A percentile compares a stretch with the other conserved stretches of the same genome.
Conservation (phyloP, 306 rosid species). For the Spatholobus suberectus region DNA sequence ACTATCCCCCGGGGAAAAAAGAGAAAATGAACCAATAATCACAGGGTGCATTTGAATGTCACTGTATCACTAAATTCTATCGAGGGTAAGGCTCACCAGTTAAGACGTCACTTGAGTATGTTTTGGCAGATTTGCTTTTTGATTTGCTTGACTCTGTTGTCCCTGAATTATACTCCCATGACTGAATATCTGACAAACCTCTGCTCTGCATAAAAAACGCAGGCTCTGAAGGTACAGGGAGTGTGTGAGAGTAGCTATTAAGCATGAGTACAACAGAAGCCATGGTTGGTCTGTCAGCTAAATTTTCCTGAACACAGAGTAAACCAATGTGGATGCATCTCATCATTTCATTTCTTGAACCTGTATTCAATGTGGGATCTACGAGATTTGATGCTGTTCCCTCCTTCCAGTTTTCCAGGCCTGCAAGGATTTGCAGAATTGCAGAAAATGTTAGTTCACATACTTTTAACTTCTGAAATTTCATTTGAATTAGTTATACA, state of each 20-base stretch:
- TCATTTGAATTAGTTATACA: background rate
- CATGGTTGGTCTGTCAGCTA: constrained; percentile 57
- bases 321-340: constrained; percentile 66
- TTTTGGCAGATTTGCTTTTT: background rate
- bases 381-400: constrained; percentile 41
- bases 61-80: background rate
- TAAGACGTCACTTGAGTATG: constrained; percentile 12
- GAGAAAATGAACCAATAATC: background rate
- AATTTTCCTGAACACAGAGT: constrained; percentile 54
- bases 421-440: constrained; percentile 39
- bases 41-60: background rate
- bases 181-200: background rate
- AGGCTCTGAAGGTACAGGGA: constrained; percentile 47
- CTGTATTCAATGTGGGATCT: constrained; percentile 41
- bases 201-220: constrained; percentile 35
- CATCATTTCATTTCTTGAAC: constrained; percentile 39
- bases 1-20: background rate
- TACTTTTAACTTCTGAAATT: background rate
- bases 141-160: constrained; percentile 11
- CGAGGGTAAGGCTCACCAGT: constrained; percentile 36
- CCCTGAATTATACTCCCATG: constrained; percentile 19
- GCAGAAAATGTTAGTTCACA: background rate
- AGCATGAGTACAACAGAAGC: constrained; percentile 46
- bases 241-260: constrained; percentile 42
- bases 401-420: constrained; percentile 58